Evolutionary conservation across 164 flowering plant genomes (phyloP), one percentile per base, ranked within the genome.

Genomic region (Cinnamomum micranthum): DNA sequence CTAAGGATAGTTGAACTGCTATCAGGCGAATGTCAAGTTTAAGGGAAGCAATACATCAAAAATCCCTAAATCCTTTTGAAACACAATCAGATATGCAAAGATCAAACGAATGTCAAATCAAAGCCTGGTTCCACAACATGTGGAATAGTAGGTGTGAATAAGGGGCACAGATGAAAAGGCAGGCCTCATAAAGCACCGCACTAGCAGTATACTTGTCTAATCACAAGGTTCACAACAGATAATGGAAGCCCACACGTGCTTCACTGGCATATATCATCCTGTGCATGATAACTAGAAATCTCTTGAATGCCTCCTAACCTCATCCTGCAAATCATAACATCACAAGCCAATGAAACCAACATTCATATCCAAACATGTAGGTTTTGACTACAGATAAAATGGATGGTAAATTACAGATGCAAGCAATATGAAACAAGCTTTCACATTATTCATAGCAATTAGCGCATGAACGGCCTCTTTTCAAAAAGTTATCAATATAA

Each of bases 241-340:
- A 24, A 65, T 10, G 25, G 68, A 27, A 14, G 68, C 33, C 33
- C 15, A 24, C 14, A 24, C 23, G 27, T 65, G 68, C 68, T 65
- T 65, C 27, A 27, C 23, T 13, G 33, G 27, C 33, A 41, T 41
- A 41, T 41, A 24, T 67, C 41, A 15, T 28, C 28, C 70, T 15
- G 7, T 5, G 10, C 70, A 67, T 28, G 70, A 17, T 19, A 69
- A 71, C 55, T 68, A 74, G 68, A 58, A 75, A 10, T 75, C 72
- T 55, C 77, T 69, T 13, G 70, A 15, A 75, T 68, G 55, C 68
- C 33, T 75, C 73, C 25, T 24, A 24, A 68, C 28, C 72, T 75
- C 77, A 13, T 75, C 77, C 77, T 75, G 77, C 59, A 58, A 22
- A 60, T 33, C 64, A 69, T 51, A 23, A 55, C 13, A 67, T 28